These are phyloP conservation scores for Blastobotrys proliferans DNA, from an alignment of 1,139 yeast genomes.

Conservation along the genomic window DNA sequence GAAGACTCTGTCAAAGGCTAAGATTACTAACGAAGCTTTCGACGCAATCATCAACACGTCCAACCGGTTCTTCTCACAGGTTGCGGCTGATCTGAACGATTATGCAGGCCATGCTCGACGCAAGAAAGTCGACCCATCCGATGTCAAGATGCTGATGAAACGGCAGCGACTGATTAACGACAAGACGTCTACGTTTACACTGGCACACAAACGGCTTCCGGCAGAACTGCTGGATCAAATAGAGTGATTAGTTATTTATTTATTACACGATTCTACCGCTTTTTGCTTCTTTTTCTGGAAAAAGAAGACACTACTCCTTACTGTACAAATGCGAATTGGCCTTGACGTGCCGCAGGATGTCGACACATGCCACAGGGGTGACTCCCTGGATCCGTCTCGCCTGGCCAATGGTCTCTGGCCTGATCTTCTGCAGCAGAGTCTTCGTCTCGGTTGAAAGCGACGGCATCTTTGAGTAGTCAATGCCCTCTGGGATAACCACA, in stretches of 20 bases:
- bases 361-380: conserved; percentile 58
- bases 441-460: conserved; percentile 74
- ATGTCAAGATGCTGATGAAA: conserved; percentile 28
- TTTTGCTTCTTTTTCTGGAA: not conserved
- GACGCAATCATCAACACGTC: conserved; percentile 28
- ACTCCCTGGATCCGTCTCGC: conserved; percentile 93
- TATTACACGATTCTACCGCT: not conserved
- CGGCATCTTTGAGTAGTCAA: conserved; percentile 51
- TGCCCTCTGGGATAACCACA: conserved; percentile 59
- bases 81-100: conserved; percentile 27
- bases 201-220: conserved; percentile 30
- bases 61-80: conserved; percentile 29
- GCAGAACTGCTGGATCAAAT: conserved; percentile 27
- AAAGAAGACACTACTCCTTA: too few species aligned
- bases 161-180: conserved; percentile 25
- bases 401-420: conserved; percentile 90
- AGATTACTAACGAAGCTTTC: conserved; percentile 25
- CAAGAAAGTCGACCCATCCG: conserved; percentile 29
- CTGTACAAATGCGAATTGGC: conserved; percentile 4
- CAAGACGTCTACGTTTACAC: conserved; percentile 18
- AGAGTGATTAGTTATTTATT: not conserved
- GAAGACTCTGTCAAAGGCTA: conserved; percentile 20
- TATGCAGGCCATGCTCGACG: conserved; percentile 32
- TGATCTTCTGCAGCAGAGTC: conserved; percentile 61
- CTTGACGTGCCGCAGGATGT: conserved; percentile 30